These are phyloP conservation scores for Pseudonectria foliicola DNA, from an alignment of 2,329 filamentous ascomycete genomes.

Conservation along the genomic window DNA sequence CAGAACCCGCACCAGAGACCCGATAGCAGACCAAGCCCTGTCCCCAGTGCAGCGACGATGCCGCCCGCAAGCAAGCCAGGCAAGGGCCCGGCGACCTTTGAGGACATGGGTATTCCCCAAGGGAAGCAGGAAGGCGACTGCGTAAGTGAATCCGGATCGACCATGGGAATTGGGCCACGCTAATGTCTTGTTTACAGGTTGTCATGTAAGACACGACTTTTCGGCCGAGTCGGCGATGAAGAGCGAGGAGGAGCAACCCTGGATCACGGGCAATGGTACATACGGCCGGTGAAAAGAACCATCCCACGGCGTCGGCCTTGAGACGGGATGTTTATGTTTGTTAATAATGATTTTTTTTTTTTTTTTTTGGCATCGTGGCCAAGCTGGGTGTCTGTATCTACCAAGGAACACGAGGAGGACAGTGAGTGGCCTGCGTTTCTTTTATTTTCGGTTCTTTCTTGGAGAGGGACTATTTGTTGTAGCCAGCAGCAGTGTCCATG, in stretches of 20 bases:
- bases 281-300: too few relatives aligned
- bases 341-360: too few relatives aligned
- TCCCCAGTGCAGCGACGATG: constrained; percentile 28
- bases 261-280: not conserved
- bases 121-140: constrained; percentile 83
- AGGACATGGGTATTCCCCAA: constrained; percentile 92
- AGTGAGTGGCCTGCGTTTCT: too few relatives aligned
- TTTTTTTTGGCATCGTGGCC: too few relatives aligned
- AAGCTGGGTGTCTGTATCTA: too few relatives aligned
- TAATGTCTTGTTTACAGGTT: constrained; percentile 13
- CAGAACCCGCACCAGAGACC: constrained; percentile 18
- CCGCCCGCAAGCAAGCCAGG: constrained; percentile 31
- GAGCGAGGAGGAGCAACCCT: not conserved
- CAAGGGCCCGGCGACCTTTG: constrained; percentile 90
- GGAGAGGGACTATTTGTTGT: too few relatives aligned
- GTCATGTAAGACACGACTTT: constrained; percentile 16
- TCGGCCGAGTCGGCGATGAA: not conserved
- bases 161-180: not conserved
- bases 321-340: too few relatives aligned
- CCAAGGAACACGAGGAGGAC: too few relatives aligned
- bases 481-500: too few relatives aligned
- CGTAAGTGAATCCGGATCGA: constrained; percentile 47
- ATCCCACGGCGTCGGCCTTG: too few relatives aligned
- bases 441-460: too few relatives aligned
- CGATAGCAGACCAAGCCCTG: constrained; percentile 22